phyloP scores from a whole-genome alignment of 2,329 filamentous ascomycete genomes.

The Ascochyta lentis region DNA sequence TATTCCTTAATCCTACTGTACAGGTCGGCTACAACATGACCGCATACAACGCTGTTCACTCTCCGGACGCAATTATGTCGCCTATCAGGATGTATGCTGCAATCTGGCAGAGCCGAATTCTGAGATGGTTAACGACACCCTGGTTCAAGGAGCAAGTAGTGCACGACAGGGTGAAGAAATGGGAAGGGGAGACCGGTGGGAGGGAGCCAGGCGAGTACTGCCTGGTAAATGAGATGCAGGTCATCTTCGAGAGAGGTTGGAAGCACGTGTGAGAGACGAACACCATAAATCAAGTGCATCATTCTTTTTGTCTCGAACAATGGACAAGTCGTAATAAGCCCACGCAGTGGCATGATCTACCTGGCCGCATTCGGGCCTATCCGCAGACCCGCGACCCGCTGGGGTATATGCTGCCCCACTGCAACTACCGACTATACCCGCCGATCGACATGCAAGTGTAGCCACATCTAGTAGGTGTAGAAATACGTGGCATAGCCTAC shows the following conservation, averaged over 20 bases:
- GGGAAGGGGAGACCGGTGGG: constrained; percentile 12
- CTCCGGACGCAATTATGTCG: constrained; percentile 15
- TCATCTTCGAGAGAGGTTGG: constrained; percentile 46
- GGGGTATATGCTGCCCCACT: not conserved
- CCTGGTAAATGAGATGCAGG: constrained; percentile 50
- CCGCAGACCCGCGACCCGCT: not conserved
- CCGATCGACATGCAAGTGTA: constrained; percentile 6
- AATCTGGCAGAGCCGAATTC: constrained; percentile 22
- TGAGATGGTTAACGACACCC: constrained; percentile 17
- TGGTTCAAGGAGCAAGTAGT: constrained; percentile 21
- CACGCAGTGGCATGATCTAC: not conserved
- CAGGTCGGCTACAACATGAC: constrained; percentile 67
- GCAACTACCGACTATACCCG: constrained; percentile 2
- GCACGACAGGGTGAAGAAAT: constrained; percentile 14
- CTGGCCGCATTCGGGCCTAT: constrained; percentile 2
- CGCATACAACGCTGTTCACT: constrained; percentile 32
- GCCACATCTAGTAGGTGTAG: constrained; percentile 9
- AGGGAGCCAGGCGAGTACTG: constrained; percentile 42
- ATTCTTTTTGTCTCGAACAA: not conserved
- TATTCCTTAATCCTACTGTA: constrained; percentile 73
- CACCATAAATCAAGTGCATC: no score
- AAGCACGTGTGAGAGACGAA: constrained; percentile 37
- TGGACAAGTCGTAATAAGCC: not conserved
- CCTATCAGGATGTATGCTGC: constrained; percentile 16
- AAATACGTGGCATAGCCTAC: constrained; percentile 2